A percentile compares a stretch with the other conserved stretches of the same genome.
Evolutionary conservation across 2,329 filamentous ascomycete genomes (phyloP).

Genomic region (Ophiocordyceps robertsii): DNA sequence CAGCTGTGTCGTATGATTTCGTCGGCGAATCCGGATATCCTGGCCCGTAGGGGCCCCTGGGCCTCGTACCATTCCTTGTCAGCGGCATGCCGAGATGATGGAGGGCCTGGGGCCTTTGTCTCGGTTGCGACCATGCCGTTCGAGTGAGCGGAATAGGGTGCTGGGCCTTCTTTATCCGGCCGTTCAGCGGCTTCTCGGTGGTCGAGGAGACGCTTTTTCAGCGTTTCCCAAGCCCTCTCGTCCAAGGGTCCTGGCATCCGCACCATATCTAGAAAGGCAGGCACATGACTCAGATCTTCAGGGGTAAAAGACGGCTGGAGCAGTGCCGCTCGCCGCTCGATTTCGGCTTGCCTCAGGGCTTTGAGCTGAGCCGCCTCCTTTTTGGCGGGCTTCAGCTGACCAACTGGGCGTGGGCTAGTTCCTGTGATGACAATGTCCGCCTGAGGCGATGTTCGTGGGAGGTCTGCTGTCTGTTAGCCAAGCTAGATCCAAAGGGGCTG

Average conservation of each 20-base stretch:
- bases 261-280: conserved; percentile 57
- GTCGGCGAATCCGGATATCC: conserved; percentile 53
- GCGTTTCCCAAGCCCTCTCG: conserved; percentile 54
- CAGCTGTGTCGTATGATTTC: conserved; percentile 54
- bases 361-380: conserved; percentile 53
- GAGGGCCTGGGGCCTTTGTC: too few relatives aligned
- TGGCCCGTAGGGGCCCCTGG: conserved; percentile 33
- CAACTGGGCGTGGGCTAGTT: conserved; percentile 3
- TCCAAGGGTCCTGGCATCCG: conserved; percentile 55
- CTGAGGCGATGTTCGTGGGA: not conserved
- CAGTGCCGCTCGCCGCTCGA: conserved; percentile 54
- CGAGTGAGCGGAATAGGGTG: too few relatives aligned
- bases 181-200: conserved; percentile 23
- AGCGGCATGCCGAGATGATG: too few relatives aligned
- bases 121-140: too few relatives aligned
- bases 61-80: too few relatives aligned
- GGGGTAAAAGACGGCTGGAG: conserved; percentile 53
- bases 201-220: conserved; percentile 52
- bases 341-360: conserved; percentile 50
- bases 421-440: not conserved
- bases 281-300: conserved; percentile 52
- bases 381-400: conserved; percentile 36
- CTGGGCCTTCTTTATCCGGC: too few relatives aligned
- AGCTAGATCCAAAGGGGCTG: not conserved
- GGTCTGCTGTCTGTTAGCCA: not conserved